Evolutionary conservation across 345 rosid species (phyloP).

Genomic region (Murraya koenigii): DNA sequence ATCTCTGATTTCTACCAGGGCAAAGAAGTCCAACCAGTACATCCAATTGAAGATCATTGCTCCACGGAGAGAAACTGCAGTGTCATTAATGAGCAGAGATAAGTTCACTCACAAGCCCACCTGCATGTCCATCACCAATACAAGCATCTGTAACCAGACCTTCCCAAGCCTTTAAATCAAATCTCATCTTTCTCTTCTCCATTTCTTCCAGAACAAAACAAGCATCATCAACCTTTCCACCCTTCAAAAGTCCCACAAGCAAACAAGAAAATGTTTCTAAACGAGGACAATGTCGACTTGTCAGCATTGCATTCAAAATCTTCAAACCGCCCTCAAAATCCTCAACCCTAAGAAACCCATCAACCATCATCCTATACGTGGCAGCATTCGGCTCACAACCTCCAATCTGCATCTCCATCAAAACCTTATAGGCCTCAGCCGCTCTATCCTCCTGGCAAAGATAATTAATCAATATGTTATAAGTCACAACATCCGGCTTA

Average conservation of each 20-base stretch:
- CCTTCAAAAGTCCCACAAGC: constrained; percentile 50
- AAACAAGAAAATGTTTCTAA: constrained; percentile 46
- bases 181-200: constrained; percentile 56
- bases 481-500: constrained; percentile 75
- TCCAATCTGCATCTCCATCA: constrained; percentile 72
- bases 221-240: constrained; percentile 57
- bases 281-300: constrained; percentile 59
- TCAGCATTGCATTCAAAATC: constrained; percentile 70
- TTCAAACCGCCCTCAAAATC: constrained; percentile 77
- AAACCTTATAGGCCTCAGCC: constrained; percentile 56
- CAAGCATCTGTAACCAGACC: constrained; percentile 44
- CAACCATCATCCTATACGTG: constrained; percentile 80
- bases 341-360: constrained; percentile 58
- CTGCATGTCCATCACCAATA: constrained; percentile 24
- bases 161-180: constrained; percentile 55
- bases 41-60: background rate
- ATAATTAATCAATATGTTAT: constrained; percentile 72
- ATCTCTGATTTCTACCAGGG: background rate
- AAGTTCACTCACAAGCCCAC: constrained; percentile 45
- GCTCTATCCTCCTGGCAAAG: constrained; percentile 60
- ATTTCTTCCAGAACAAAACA: constrained; percentile 73
- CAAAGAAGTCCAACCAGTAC: background rate
- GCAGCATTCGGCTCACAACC: constrained; percentile 85
- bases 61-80: background rate
- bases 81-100: background rate